Conservation (phyloP, 1,284 basidiomycete genomes). For the Apiotrichum siamense region DNA sequence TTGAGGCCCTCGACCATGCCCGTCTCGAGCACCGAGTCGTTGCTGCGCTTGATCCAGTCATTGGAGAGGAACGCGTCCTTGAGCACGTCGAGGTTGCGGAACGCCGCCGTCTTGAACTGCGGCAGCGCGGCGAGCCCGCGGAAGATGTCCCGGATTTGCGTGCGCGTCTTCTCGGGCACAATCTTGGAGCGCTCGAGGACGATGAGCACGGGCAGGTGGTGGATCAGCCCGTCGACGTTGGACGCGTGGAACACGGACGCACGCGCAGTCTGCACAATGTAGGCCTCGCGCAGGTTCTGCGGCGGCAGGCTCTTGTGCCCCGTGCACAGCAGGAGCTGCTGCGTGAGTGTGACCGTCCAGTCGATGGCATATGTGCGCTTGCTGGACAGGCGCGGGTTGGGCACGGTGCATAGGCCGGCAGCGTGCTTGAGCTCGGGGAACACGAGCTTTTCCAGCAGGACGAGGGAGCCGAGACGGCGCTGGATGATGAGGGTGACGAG, state of each 20-base stretch:
- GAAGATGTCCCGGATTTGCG: constrained; percentile 24
- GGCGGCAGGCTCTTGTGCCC: constrained; percentile 30
- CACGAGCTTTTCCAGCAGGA: constrained; percentile 27
- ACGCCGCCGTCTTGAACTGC: constrained; percentile 45
- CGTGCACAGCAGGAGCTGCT: constrained; percentile 34
- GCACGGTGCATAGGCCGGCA: constrained; percentile 16
- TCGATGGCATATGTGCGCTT: constrained; percentile 27
- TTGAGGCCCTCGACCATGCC: constrained; percentile 45
- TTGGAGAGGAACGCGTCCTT: constrained; percentile 44
- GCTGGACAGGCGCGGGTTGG: constrained; percentile 24
- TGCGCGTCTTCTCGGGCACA: constrained; percentile 22
- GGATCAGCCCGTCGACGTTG: constrained; percentile 32
- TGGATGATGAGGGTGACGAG: constrained; percentile 30
- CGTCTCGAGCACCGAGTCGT: constrained; percentile 30
- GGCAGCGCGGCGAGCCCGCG: constrained; percentile 31
- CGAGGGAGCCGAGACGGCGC: constrained; percentile 25
- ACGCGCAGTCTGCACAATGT: constrained; percentile 34
- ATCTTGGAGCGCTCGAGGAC: constrained; percentile 26
- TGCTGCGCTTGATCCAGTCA: constrained; percentile 37
- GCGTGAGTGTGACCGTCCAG: constrained; percentile 27
- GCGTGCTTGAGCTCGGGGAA: constrained; percentile 36
- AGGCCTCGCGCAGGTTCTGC: constrained; percentile 28
- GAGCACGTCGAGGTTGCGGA: constrained; percentile 39
- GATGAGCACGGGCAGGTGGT: constrained; percentile 38
- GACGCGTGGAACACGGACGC: constrained; percentile 27